Evolutionary conservation across 1,284 basidiomycete species (phyloP).

Genomic region (Trichosporon sp.): DNA sequence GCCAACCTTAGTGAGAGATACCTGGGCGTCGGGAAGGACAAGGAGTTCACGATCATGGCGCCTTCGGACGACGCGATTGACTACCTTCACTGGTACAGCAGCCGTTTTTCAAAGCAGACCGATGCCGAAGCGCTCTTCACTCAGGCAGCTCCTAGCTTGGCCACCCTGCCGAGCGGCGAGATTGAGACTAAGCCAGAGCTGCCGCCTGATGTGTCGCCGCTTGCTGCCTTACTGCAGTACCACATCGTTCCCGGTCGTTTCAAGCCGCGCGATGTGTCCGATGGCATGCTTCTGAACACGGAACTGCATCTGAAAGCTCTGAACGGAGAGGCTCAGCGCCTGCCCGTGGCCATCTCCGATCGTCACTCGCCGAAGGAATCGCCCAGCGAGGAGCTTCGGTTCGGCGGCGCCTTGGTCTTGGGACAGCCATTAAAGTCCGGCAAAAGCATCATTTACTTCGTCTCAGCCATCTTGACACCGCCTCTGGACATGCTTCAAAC

Average conservation of each 20-base stretch:
- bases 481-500: conserved; percentile 77
- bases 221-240: conserved; percentile 53
- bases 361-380: conserved; percentile 41
- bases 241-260: conserved; percentile 80
- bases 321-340: conserved; percentile 63
- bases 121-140: not conserved
- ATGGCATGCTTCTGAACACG: conserved; percentile 72
- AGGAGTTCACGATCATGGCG: conserved; percentile 72
- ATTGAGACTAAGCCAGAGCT: not conserved
- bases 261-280: conserved; percentile 60
- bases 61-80: conserved; percentile 78
- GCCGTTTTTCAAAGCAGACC: not conserved
- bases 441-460: conserved; percentile 80
- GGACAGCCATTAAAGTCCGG: conserved; percentile 60
- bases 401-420: conserved; percentile 76
- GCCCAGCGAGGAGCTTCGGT: conserved; percentile 59
- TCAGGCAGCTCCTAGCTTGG: not conserved
- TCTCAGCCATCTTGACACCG: conserved; percentile 73
- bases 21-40: conserved; percentile 58
- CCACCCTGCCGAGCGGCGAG: not conserved
- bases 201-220: conserved; percentile 27
- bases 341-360: conserved; percentile 60
- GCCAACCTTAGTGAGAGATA: conserved; percentile 64
- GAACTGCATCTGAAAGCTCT: conserved; percentile 65
- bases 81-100: conserved; percentile 24